Evolutionary conservation across 1,139 yeast genomes (phyloP), one percentile per base, ranked within the genome.

Genomic region (Saccharomyces hybrid): DNA sequence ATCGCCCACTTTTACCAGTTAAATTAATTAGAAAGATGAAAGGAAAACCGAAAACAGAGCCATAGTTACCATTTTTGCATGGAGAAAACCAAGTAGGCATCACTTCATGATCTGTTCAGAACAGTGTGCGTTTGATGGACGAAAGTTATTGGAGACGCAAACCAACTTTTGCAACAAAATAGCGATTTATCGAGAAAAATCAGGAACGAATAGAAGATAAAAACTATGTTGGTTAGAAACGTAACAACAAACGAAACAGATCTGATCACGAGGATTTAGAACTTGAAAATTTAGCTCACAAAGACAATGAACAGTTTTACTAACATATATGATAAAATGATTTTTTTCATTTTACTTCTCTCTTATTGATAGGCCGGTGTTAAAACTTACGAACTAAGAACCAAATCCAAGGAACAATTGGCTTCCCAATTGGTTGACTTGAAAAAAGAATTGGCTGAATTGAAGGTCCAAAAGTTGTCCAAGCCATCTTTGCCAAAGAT

Each of bases 401-500:
- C 23, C 23, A 20, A 20, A 20, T 20, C 23, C 23, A 20, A 20
- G 23, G 23, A 20, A 20, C 23, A 20, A 20, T 20, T 20, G 23
- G 23, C 23, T 20, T 20, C 23, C 23, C 23, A 20, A 20, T 20
- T 20, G 23, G 23, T 20, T 20, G 23, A 20, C 23, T 20, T 20
- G 23, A 20, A 20, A 20, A 20, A 20, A 20, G 23, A 20, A 20
- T 20, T 93, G 75, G 93, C 97, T 73, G 81, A 84, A 77, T 87
- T 93, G 78, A 91, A 90, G 81, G 97, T 90, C 74, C 97, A 93
- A 82, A 89, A 91, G 78, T 81, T 88, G 77, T 84, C 88, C 75
- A 87, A 80, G 77, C 95, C 89, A 77, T 87, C 89, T 73, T 85
- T 85, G 76, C 95, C 95, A 85, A 88, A 88, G 82, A 90, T 93